These are phyloP conservation scores for Fomitopsis serialis DNA, from an alignment of 768 basidiomycete species.

Conservation along the genomic window DNA sequence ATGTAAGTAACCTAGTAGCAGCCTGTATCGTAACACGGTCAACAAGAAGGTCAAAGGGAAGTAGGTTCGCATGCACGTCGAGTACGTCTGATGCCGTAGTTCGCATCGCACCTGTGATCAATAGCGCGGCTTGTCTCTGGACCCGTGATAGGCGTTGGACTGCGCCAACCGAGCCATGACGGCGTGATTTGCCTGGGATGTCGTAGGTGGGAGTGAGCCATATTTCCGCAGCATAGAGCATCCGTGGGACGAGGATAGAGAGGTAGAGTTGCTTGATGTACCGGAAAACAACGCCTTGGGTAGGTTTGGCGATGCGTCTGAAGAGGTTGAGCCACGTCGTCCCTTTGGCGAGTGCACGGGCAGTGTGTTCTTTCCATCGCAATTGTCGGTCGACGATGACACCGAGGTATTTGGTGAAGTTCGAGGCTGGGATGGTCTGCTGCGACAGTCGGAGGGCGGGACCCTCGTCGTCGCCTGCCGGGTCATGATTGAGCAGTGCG, in stretches of 20 bases:
- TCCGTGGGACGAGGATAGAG: conserved; percentile 21
- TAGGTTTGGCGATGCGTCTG: conserved; percentile 13
- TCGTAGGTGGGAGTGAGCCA: conserved; percentile 1
- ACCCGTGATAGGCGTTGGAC: conserved; percentile 11
- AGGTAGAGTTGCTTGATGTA: background rate
- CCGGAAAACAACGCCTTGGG: conserved; percentile 12
- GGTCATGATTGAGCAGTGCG: background rate
- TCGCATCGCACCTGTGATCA: conserved; percentile 19
- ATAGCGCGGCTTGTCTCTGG: conserved; percentile 16
- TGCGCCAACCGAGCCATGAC: background rate
- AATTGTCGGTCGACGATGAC: conserved; percentile 23
- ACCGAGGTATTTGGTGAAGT: conserved; percentile 24
- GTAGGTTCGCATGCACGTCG: conserved; percentile 14
- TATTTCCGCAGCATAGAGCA: conserved; percentile 23
- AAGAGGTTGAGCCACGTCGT: conserved; percentile 7
- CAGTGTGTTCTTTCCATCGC: background rate
- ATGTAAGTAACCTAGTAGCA: conserved; percentile 12
- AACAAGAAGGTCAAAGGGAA: conserved; percentile 13
- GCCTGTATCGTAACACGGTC: conserved; percentile 8
- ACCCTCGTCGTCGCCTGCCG: background rate
- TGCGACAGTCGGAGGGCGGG: background rate
- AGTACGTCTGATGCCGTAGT: conserved; percentile 19
- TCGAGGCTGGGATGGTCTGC: background rate
- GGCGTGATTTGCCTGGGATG: background rate
- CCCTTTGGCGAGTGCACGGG: background rate